Evolutionary conservation across 2,329 filamentous ascomycete genomes (phyloP).

Genomic region (Mariannaea sp.): DNA sequence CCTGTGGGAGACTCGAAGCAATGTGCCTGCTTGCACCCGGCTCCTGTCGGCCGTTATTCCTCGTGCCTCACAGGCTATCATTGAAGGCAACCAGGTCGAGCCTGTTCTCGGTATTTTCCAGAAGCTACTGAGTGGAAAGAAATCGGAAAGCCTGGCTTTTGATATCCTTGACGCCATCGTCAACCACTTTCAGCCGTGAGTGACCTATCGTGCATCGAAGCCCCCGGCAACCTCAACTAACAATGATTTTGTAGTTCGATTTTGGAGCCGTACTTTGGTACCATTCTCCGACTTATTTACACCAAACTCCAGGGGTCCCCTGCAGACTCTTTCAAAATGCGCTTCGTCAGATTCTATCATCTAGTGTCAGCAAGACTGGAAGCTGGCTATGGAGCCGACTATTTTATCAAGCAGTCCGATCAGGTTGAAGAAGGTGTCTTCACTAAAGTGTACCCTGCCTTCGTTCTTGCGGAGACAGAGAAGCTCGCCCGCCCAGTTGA

Average conservation of each 20-base stretch:
- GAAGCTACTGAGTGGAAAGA: slow-evolving; percentile 79
- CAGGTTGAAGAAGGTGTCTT: slow-evolving; percentile 80
- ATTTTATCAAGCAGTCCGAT: slow-evolving; percentile 86
- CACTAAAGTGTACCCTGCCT: slow-evolving; percentile 79
- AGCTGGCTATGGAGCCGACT: slow-evolving; percentile 86
- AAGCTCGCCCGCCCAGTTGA: slow-evolving; percentile 87
- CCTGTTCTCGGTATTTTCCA: slow-evolving; percentile 95
- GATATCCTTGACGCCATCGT: slow-evolving; percentile 86
- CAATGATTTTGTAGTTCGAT: slow-evolving; percentile 52
- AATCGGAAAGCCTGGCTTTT: slow-evolving; percentile 84
- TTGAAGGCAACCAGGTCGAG: slow-evolving; percentile 80
- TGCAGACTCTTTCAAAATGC: slow-evolving; percentile 80
- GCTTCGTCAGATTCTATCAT: slow-evolving; percentile 95
- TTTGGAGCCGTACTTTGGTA: slow-evolving; percentile 76
- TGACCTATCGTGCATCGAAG: slow-evolving; percentile 22
- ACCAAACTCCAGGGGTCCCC: slow-evolving; percentile 70
- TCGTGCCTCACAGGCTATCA: slow-evolving; percentile 72
- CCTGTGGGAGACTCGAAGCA: slow-evolving; percentile 91
- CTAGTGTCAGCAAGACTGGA: slow-evolving; percentile 80
- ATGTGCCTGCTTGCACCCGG: slow-evolving; percentile 87
- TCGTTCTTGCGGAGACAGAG: slow-evolving; percentile 88
- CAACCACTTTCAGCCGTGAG: slow-evolving; percentile 72
- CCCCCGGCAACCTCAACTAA: slow-evolving; percentile 30
- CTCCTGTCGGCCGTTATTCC: slow-evolving; percentile 84
- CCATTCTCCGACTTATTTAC: slow-evolving; percentile 82